Conservation (phyloP, 2,329 filamentous ascomycete genomes). For the Verticillium zaregamsianum region DNA sequence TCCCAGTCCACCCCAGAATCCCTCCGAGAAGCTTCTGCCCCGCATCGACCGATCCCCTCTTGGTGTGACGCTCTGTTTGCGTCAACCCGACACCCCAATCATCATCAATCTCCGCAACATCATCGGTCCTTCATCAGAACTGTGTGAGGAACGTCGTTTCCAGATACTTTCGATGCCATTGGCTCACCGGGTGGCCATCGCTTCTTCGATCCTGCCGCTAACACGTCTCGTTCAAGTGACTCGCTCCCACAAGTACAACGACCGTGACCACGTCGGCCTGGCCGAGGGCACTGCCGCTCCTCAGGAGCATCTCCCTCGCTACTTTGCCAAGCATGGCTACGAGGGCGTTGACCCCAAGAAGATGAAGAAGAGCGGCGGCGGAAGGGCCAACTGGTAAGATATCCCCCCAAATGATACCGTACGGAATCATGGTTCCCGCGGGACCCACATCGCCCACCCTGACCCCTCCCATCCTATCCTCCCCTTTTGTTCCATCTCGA, state of each 20-base stretch:
- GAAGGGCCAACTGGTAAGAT: constrained; percentile 88
- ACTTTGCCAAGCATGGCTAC: constrained; percentile 85
- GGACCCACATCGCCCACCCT: neutral
- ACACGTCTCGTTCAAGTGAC: constrained; percentile 63
- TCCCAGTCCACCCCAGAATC: neutral
- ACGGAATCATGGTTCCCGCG: constrained; percentile 4
- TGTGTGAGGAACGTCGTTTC: neutral
- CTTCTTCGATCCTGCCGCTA: constrained; percentile 3
- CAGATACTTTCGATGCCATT: neutral
- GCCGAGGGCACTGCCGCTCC: constrained; percentile 68
- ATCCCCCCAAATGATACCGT: constrained; percentile 8
- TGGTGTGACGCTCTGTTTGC: constrained; percentile 6
- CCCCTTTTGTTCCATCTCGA: neutral
- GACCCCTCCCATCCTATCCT: neutral
- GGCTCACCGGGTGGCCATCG: too few relatives aligned
- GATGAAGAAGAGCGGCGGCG: constrained; percentile 93
- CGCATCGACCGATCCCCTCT: neutral
- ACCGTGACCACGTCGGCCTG: constrained; percentile 80
- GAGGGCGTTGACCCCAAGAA: constrained; percentile 82
- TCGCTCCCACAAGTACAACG: constrained; percentile 93
- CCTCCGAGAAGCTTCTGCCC: neutral
- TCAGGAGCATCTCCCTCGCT: constrained; percentile 78
- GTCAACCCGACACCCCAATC: neutral
- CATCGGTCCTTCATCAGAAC: neutral
- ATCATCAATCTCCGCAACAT: neutral